Evolutionary conservation across 495 filamentous ascomycete genomes (phyloP), one percentile per base, ranked within the genome.

Genomic region (Penicillium coffeae): DNA sequence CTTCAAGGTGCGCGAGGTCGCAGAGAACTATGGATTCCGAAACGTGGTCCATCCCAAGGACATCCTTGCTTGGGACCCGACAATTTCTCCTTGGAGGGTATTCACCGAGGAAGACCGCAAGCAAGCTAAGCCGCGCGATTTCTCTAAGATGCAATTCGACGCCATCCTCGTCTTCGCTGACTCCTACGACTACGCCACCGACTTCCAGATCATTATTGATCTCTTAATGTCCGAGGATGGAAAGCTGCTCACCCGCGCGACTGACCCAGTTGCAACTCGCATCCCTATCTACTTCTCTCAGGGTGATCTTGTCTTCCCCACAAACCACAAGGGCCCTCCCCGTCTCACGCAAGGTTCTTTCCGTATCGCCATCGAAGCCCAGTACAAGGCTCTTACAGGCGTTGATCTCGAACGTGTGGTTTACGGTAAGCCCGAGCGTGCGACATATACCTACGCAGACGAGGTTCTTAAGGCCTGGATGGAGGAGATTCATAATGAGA

Each of bases 41-140:
- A 85, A 92, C 56, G 87, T 94, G 47, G 79, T 94, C 50, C 93
- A 89, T 5, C 88, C 89, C 6, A 89, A 90, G 59, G 90, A 95
- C 59, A 88, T 95, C 60, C 86, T 90, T 70, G 90, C 90, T 58
- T 84, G 87, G 72, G 84, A 94, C 68, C 77, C 81, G 21, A 77
- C 82, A 38, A 86, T 88, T 20, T 93, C 89, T 0, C 90, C 90
- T 13, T 95, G 92, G 80, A 75, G 87, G 20, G 77, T 74, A 54
- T 77, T 94, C 52, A 86, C 85, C 12, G 70, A 78, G 1, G 76
- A 83, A 19, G 89, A 95, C 54, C 75, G 74, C 38, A 66, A 68
- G 4, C 75, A 83, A 59, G 89, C 88, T 3, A 78, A 83, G 50
- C 77, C 81, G 36, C 81, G 87, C 2, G 77, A 85, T 57, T 85